Base-by-base conservation (phyloP, 2,329 filamentous ascomycete genomes). In the Achaetomium macrosporum region DNA sequence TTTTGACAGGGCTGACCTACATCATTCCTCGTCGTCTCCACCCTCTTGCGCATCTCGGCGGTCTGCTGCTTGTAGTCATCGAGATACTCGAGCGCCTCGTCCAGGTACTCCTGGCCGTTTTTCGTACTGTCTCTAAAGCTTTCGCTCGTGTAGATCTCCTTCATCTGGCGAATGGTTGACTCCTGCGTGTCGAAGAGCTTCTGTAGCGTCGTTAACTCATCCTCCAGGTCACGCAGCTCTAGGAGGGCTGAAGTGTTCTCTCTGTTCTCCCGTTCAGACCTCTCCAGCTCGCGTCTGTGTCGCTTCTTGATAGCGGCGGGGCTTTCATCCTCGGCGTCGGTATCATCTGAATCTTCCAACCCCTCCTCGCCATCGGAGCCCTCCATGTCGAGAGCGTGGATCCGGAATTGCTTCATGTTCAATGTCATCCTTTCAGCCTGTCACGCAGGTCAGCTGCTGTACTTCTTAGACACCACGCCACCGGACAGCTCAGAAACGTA, bases 161-260 rank as follows among this genome's bases (percentile, higher is more conserved):
- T 69, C 75, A 80, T 78, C 17, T 67, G 65, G 39, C 71, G 67
- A 37, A 84, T 70, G 0, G 76, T 73, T 0, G 68, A 67, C 19
- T 75, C 69, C 62, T 85, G 82, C 13, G 76, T 72, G n/a, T 78
- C 74, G 30, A 85, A 82, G 0, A 85, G 68, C 41, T 74, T 76
- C 5, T 74, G 61, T 5, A 85, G 71, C 0, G 79, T 82, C 3
- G 71, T 73, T 2, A 85, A 71, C 62, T 85, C 82, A 54, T 85
- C 82, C 55, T 84, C 79, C 43, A 85, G 78, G 56, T 85, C 82
- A 12, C 81, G 75, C 0, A 85, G 71, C 60, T 85, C 82, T 0
- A 85, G 68, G 0, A 85, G 66, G 0, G 82, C 79, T 0, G 82
- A 83, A 0, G 83, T 81, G 57, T 83, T 82, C 55, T 82, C 77